These are phyloP conservation scores for Rubus parviflorus DNA, from an alignment of 306 rosid species.

Conservation along the genomic window DNA sequence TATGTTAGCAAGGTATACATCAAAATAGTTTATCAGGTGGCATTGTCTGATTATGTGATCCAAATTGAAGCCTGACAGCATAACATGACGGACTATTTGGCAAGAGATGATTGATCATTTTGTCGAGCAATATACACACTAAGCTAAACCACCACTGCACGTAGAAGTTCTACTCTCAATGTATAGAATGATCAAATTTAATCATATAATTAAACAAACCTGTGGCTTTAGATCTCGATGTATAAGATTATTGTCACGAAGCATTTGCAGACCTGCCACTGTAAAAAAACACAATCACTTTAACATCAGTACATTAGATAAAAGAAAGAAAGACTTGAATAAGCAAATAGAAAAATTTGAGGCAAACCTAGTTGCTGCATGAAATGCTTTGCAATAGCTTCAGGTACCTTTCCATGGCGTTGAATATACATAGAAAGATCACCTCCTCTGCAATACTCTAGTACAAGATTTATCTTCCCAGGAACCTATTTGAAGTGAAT, in stretches of 20 bases:
- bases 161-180: slow-evolving; percentile 1
- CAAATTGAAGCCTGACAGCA: neutral
- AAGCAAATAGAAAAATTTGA: slow-evolving; percentile 20
- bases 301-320: slow-evolving; percentile 12
- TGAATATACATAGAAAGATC: slow-evolving; percentile 88
- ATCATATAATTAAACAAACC: slow-evolving; percentile 47
- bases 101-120: neutral
- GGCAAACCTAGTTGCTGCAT: slow-evolving; percentile 91
- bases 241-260: slow-evolving; percentile 85
- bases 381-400: slow-evolving; percentile 82
- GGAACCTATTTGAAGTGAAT: slow-evolving; percentile 63
- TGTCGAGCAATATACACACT: slow-evolving; percentile 1
- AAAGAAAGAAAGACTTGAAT: neutral
- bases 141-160: slow-evolving; percentile 6
- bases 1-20: neutral
- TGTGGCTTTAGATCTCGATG: slow-evolving; percentile 98
- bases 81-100: neutral
- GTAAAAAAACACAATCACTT: slow-evolving; percentile 39
- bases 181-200: neutral
- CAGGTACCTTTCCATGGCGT: slow-evolving; percentile 81
- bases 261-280: slow-evolving; percentile 95
- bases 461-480: slow-evolving; percentile 92
- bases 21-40: neutral
- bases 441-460: slow-evolving; percentile 96
- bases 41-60: neutral